Evolutionary conservation across 768 basidiomycete species (phyloP).

Genomic region (Agrocybe praecox): DNA sequence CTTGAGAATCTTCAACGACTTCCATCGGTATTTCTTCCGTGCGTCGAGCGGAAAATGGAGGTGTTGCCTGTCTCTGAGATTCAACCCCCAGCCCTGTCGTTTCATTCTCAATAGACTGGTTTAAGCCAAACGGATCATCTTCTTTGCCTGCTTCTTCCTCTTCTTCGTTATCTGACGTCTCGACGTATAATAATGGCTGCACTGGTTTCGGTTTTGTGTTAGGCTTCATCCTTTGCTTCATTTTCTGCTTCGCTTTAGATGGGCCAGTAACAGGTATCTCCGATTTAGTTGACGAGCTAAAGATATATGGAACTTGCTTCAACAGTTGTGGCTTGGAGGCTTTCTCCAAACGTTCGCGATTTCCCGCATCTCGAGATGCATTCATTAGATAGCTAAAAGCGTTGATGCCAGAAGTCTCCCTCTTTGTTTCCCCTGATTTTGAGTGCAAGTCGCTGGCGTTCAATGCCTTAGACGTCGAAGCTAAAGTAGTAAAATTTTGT

Average conservation of each 20-base stretch:
- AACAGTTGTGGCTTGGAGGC: slow-evolving; percentile 5
- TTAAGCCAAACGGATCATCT: background rate
- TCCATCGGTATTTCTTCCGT: background rate
- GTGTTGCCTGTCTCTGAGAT: background rate
- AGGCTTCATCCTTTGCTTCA: slow-evolving; percentile 38
- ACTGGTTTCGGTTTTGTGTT: slow-evolving; percentile 28
- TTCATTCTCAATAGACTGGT: background rate
- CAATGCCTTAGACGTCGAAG: background rate
- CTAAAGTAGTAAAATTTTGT: slow-evolving; percentile 6
- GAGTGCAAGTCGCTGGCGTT: background rate
- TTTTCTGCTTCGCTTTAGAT: slow-evolving; percentile 35
- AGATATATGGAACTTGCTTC: background rate
- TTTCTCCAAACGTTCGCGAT: slow-evolving; percentile 13
- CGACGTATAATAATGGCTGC: slow-evolving; percentile 10
- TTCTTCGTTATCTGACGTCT: slow-evolving; percentile 28
- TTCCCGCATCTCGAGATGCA: slow-evolving; percentile 13
- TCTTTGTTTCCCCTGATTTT: background rate
- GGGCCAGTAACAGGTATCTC: background rate
- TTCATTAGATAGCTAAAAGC: slow-evolving; percentile 38
- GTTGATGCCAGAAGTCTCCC: slow-evolving; percentile 17
- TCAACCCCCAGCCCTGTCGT: background rate
- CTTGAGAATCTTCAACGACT: background rate
- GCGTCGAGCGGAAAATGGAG: background rate
- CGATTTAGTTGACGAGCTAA: slow-evolving; percentile 1
- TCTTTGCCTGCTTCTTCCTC: slow-evolving; percentile 18